These are phyloP conservation scores for Tetraselmis chui DNA, from an alignment of 139 green algal species.

Conservation along the genomic window DNA sequence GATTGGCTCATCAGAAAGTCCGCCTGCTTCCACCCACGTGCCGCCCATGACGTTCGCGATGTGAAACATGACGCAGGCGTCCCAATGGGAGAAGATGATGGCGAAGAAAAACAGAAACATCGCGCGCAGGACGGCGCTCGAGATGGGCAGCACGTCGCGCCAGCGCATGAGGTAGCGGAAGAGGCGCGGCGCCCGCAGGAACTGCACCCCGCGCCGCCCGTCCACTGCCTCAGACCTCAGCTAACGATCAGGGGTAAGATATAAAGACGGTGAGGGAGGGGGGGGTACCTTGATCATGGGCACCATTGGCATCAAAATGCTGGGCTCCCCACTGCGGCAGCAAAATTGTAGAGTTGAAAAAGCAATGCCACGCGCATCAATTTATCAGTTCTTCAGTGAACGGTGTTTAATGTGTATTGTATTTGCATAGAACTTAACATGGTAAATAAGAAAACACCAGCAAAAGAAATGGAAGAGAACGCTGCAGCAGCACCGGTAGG, in stretches of 20 bases:
- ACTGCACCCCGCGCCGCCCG: too few species aligned
- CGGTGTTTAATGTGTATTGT: too few species aligned
- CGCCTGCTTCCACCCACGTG: slow-evolving; percentile 1
- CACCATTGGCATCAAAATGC: neutral
- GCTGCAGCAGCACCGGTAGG: too few species aligned
- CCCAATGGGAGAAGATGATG: slow-evolving; percentile 1
- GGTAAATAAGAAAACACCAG: too few species aligned
- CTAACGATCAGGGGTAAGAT: too few species aligned
- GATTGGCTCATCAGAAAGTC: slow-evolving; percentile 1
- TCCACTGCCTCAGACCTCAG: too few species aligned
- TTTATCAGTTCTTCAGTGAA: too few species aligned
- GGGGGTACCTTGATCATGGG: neutral
- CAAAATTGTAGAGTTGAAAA: too few species aligned
- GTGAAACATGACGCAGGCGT: slow-evolving; percentile 8
- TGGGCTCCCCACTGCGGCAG: neutral
- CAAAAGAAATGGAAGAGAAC: too few species aligned
- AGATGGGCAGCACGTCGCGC: slow-evolving; percentile 11
- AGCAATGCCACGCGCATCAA: too few species aligned
- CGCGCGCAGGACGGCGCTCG: slow-evolving; percentile 1
- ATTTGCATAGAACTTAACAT: too few species aligned
- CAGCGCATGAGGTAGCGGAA: slow-evolving; percentile 13
- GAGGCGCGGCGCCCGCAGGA: slow-evolving; percentile 1
- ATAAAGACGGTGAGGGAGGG: too few species aligned
- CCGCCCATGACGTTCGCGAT: slow-evolving; percentile 5
- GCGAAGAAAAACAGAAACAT: slow-evolving; percentile 6